phyloP scores from a whole-genome alignment of 768 basidiomycete species.

The Phylloporus sp. region DNA sequence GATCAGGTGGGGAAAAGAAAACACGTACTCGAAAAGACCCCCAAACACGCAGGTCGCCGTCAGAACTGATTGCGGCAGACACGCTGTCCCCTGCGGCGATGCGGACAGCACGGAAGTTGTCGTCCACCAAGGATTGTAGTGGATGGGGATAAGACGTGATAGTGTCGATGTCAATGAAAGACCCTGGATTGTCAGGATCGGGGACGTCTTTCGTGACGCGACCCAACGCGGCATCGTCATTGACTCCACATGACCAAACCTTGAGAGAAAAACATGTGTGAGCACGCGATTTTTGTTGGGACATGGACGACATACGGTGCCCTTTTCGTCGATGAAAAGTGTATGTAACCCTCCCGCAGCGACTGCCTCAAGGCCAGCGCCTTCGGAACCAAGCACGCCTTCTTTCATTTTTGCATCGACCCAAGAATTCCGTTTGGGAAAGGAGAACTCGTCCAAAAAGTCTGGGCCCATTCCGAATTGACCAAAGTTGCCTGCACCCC shows the following conservation, averaged over 20 bases:
- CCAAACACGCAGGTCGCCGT: slow-evolving; percentile 86
- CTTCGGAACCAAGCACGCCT: slow-evolving; percentile 63
- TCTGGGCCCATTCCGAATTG: slow-evolving; percentile 90
- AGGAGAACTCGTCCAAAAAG: slow-evolving; percentile 61
- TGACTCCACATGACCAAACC: slow-evolving; percentile 84
- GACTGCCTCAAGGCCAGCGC: slow-evolving; percentile 77
- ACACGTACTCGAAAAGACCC: slow-evolving; percentile 76
- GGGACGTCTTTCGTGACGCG: slow-evolving; percentile 62
- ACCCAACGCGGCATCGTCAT: slow-evolving; percentile 86
- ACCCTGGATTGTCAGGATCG: slow-evolving; percentile 53
- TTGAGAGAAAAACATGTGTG: slow-evolving; percentile 30
- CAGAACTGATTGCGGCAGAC: slow-evolving; percentile 73
- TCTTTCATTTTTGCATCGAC: slow-evolving; percentile 69
- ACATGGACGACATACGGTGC: slow-evolving; percentile 58
- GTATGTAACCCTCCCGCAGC: slow-evolving; percentile 87
- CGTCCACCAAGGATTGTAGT: slow-evolving; percentile 62
- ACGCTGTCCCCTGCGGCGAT: slow-evolving; percentile 85
- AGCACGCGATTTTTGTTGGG: neutral
- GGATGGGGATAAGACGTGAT: slow-evolving; percentile 59
- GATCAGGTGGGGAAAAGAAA: neutral
- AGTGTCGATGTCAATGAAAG: slow-evolving; percentile 50
- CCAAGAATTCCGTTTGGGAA: slow-evolving; percentile 74
- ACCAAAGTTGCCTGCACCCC: slow-evolving; percentile 92
- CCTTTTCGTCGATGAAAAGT: slow-evolving; percentile 82
- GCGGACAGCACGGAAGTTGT: slow-evolving; percentile 78